Evolutionary conservation across 2,329 filamentous ascomycete genomes (phyloP).

Genomic region (Aspergillus cejpii): DNA sequence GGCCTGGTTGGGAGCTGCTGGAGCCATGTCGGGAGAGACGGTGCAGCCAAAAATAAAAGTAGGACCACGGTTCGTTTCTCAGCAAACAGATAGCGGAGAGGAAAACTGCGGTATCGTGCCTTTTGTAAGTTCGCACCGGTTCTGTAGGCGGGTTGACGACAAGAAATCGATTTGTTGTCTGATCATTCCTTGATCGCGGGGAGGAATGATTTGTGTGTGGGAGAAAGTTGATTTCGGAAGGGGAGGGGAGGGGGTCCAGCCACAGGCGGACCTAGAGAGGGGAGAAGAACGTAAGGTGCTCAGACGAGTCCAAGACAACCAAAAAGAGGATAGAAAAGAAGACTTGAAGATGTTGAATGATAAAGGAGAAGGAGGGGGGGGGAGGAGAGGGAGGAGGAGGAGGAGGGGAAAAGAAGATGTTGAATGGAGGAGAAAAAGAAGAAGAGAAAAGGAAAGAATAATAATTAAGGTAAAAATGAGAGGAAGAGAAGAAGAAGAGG

Average conservation of each 20-base stretch:
- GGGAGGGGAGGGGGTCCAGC: slow-evolving; percentile 32
- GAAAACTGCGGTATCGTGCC: slow-evolving; percentile 34
- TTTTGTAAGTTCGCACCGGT: slow-evolving; percentile 39
- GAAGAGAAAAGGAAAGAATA: slow-evolving; percentile 16
- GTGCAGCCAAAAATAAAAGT: slow-evolving; percentile 13
- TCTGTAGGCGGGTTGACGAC: slow-evolving; percentile 39
- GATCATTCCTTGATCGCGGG: slow-evolving; percentile 40
- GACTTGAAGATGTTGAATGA: slow-evolving; percentile 22
- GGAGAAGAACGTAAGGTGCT: slow-evolving; percentile 7
- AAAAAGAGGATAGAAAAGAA: slow-evolving; percentile 15
- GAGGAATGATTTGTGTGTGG: slow-evolving; percentile 18
- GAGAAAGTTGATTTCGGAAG: slow-evolving; percentile 19
- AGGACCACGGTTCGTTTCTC: slow-evolving; percentile 19
- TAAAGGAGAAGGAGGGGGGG: slow-evolving; percentile 14
- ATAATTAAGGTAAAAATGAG: slow-evolving; percentile 18
- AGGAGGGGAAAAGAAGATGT: slow-evolving; percentile 11
- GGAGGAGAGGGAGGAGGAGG: slow-evolving; percentile 19
- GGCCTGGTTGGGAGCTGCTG: slow-evolving; percentile 54
- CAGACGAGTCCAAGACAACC: too few relatives aligned
- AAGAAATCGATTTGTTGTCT: slow-evolving; percentile 36
- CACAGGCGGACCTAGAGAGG: slow-evolving; percentile 32
- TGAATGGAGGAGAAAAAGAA: slow-evolving; percentile 6
- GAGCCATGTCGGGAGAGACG: slow-evolving; percentile 34
- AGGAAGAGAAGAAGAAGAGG: slow-evolving; percentile 2
- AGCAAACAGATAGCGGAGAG: slow-evolving; percentile 23